These are phyloP conservation scores for Ajuga chamaepitys DNA, from an alignment of 257 asterid species.

Conservation along the genomic window DNA sequence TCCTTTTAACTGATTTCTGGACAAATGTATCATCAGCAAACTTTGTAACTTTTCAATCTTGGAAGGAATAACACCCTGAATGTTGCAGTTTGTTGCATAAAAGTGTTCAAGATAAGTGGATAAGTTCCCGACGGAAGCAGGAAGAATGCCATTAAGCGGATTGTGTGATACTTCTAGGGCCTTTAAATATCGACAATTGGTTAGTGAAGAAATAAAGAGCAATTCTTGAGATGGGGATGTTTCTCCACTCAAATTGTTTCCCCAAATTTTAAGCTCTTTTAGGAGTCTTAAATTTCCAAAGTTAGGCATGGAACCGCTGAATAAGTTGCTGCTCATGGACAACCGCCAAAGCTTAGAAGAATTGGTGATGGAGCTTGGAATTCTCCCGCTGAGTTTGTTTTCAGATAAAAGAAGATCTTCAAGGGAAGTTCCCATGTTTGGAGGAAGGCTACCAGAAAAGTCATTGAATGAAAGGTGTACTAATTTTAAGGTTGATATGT, in stretches of 20 bases:
- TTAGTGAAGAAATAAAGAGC: constrained; percentile 19
- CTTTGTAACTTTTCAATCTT: constrained; percentile 19
- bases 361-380: no score
- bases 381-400: no score
- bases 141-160: constrained; percentile 14
- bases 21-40: background rate
- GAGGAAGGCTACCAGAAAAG: no score
- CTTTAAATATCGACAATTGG: constrained; percentile 20
- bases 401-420: no score
- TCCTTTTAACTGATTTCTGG: constrained; percentile 12
- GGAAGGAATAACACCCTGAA: constrained; percentile 17
- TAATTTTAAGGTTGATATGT: no score
- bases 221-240: no score
- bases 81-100: background rate
- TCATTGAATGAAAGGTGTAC: no score
- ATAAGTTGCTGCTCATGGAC: background rate
- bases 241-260: no score
- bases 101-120: constrained; percentile 1
- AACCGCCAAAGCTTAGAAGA: no score
- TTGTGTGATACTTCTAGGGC: background rate
- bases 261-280: background rate
- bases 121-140: constrained; percentile 19
- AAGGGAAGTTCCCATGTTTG: no score
- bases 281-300: background rate
- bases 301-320: background rate